Evolutionary conservation across 805 yeast genomes (phyloP).

Genomic region (Starmerella geochares): DNA sequence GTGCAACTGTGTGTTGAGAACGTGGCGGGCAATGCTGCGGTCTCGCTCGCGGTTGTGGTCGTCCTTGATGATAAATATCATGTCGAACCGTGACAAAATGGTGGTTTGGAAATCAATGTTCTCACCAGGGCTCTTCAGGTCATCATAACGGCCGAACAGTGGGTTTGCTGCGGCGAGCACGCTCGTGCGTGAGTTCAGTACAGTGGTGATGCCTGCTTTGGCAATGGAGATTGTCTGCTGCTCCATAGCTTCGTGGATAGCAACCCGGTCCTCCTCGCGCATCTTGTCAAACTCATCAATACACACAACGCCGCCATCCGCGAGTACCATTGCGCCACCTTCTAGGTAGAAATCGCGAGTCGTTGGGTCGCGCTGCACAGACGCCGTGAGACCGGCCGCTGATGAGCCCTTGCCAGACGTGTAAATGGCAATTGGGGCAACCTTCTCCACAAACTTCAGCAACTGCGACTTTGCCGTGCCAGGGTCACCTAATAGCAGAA

Average conservation of each 20-base stretch:
- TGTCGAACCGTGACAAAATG: conserved; percentile 91
- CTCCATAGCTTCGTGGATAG: conserved; percentile 99
- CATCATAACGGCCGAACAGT: conserved; percentile 91
- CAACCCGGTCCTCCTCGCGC: conserved; percentile 98
- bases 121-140: conserved; percentile 92
- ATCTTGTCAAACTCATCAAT: conserved; percentile 98
- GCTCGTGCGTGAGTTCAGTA: conserved; percentile 88
- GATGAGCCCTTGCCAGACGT: conserved; percentile 99
- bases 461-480: conserved; percentile 98
- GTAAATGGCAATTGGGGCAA: conserved; percentile 86
- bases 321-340: conserved; percentile 99
- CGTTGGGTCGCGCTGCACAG: conserved; percentile 79
- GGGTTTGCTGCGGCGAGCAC: conserved; percentile 98
- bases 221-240: conserved; percentile 98
- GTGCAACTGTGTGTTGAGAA: conserved; percentile 87
- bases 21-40: conserved; percentile 84
- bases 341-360: conserved; percentile 90
- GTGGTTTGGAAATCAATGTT: conserved; percentile 97
- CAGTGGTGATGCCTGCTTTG: conserved; percentile 97
- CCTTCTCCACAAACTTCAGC: conserved; percentile 88
- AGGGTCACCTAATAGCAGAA: conserved; percentile 88
- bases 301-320: conserved; percentile 98
- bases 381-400: conserved; percentile 98
- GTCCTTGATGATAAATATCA: conserved; percentile 95
- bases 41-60: conserved; percentile 83